Conservation (phyloP, 2,329 filamentous ascomycete species). For the Alternaria atra region DNA sequence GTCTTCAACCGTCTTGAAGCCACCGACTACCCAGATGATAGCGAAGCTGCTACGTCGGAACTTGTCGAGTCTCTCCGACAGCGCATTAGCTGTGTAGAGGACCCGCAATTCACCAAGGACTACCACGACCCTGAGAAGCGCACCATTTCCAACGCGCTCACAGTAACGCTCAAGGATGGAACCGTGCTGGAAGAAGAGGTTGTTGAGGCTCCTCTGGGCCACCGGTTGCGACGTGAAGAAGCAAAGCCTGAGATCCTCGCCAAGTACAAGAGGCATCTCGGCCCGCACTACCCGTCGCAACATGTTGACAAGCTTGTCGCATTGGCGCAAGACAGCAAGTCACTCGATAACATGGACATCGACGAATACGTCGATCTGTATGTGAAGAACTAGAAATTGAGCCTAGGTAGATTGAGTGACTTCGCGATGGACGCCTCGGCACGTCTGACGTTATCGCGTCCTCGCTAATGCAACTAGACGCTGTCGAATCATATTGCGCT, state of each 20-base stretch:
- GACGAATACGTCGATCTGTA: slow-evolving; percentile 95
- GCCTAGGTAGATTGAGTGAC: slow-evolving; percentile 33
- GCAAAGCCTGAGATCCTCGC: slow-evolving; percentile 95
- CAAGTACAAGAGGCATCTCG: slow-evolving; percentile 94
- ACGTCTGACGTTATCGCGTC: slow-evolving; percentile 19
- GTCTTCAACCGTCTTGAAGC: slow-evolving; percentile 93
- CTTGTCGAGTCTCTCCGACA: slow-evolving; percentile 91
- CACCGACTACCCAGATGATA: slow-evolving; percentile 90
- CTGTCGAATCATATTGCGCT: slow-evolving; percentile 11
- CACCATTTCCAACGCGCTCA: slow-evolving; percentile 96
- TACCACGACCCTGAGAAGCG: slow-evolving; percentile 95
- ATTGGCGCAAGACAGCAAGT: slow-evolving; percentile 77
- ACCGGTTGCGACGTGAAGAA: slow-evolving; percentile 90
- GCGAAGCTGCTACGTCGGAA: slow-evolving; percentile 88
- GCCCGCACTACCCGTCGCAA: slow-evolving; percentile 78
- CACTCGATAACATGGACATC: slow-evolving; percentile 80
- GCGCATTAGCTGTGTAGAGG: slow-evolving; percentile 96
- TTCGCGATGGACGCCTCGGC: slow-evolving; percentile 15
- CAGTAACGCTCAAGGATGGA: slow-evolving; percentile 93
- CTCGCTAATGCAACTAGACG: slow-evolving; percentile 24
- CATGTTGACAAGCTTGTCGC: slow-evolving; percentile 85
- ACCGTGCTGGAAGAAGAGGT: slow-evolving; percentile 89
- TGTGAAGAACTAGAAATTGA: slow-evolving; percentile 60
- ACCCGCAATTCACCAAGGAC: slow-evolving; percentile 90
- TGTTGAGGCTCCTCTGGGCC: slow-evolving; percentile 93